Evolutionary conservation across 352 stramenopile species (phyloP), one percentile per base, ranked within the genome.

Genomic region (Phytopythium vexans): DNA sequence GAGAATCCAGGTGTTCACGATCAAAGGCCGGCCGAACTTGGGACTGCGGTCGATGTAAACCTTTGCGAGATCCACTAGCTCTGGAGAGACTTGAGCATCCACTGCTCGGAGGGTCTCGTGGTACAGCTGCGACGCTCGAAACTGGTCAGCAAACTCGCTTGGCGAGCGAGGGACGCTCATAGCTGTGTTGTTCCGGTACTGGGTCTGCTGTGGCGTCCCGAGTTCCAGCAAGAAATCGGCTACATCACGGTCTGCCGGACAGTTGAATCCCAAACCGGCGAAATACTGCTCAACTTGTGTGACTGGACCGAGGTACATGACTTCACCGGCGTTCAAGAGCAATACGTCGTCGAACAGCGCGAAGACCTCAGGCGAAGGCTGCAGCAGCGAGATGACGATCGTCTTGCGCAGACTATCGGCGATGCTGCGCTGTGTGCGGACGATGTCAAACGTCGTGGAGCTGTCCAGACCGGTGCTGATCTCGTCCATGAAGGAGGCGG

Each of bases 401-500:
- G 60, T 62, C 60, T 47, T 82, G 54, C n/a, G 39, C 43, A 53
- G 60, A 38, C 41, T 56, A 41, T 50, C 79, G 11, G 63, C 68
- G 11, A 66, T 63, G 37, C 70, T 58, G 8, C 58, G 65, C 1
- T 95, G 49, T 1, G 82, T 47, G 15, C 69, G 53, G 38, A 68
- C 33, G 54, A 98, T 97, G 58, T 97, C 89, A 57, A 79, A 96
- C 1, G 89, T 95, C 6, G 87, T 94, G 8, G 85, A 73, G 16
- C 70, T 72, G 69, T 98, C 90, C n/a, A 98, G 73, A n/a, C 90
- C 92, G n/a, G 88, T 97, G 47, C 68, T 89, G 56, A 98, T 96
- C 69, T 94, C 81, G 64, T 98, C 90, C 53, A 72, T 77, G 36
- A 89, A 86, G 14, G 83, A 59, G 8, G 94, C 70, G 15, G 56